phyloP scores from a whole-genome alignment of 1,139 yeast genomes.

The Scheffersomyces segobiensis region DNA sequence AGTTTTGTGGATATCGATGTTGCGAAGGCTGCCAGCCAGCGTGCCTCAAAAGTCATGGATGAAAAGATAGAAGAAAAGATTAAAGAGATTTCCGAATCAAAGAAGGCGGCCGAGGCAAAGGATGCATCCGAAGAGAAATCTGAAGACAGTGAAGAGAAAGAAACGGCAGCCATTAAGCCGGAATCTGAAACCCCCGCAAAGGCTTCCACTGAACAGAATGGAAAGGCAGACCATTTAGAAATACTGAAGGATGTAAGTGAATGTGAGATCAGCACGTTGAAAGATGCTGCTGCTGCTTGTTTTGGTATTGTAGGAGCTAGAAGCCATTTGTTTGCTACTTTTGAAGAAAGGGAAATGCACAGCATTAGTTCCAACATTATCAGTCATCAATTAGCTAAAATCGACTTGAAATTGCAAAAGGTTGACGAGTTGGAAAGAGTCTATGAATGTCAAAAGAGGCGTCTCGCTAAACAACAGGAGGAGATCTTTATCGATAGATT shows the following conservation, averaged over 20 bases:
- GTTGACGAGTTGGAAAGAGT: conserved; percentile 74
- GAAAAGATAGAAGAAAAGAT: conserved; percentile 44
- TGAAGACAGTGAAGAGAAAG: conserved; percentile 9
- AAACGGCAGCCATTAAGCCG: conserved; percentile 6
- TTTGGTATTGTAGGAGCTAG: conserved; percentile 77
- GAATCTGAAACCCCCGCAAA: background rate
- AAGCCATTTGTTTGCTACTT: conserved; percentile 77
- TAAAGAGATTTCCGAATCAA: conserved; percentile 15
- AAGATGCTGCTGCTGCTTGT: conserved; percentile 56
- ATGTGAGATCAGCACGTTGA: conserved; percentile 11
- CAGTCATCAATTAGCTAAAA: conserved; percentile 69
- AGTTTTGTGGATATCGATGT: conserved; percentile 84
- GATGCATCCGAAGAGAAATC: conserved; percentile 9
- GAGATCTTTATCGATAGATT: conserved; percentile 78
- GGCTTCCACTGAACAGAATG: background rate
- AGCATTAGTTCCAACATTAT: conserved; percentile 59
- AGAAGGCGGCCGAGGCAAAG: conserved; percentile 4
- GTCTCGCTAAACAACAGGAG: conserved; percentile 74
- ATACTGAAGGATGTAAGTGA: conserved; percentile 11
- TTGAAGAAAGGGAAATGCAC: conserved; percentile 79
- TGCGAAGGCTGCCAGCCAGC: conserved; percentile 76
- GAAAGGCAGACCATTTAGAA: conserved; percentile 2
- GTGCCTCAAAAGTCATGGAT: conserved; percentile 62
- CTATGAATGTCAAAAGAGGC: conserved; percentile 75
- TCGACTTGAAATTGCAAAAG: conserved; percentile 74